A percentile compares a stretch with the other conserved stretches of the same genome.
Conservation (phyloP, 441 rosid species). For the Populus trichocarpa region DNA sequence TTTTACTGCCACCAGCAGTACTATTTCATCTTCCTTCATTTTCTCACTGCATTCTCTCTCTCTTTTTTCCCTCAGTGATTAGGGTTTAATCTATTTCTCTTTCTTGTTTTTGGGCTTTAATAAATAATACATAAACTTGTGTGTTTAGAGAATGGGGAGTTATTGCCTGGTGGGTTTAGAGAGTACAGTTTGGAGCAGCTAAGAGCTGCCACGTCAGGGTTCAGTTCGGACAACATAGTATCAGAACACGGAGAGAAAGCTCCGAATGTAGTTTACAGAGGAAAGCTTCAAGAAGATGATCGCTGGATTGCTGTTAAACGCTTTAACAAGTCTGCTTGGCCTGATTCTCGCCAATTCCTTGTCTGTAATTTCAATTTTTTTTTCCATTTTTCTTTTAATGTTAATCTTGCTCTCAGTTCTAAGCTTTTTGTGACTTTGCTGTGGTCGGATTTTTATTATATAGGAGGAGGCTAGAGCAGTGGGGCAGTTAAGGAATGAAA, state of each 20-base stretch:
- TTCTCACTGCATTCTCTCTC: neutral
- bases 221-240: slow-evolving; percentile 68
- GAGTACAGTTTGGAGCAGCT: slow-evolving; percentile 81
- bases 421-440: slow-evolving; percentile 16
- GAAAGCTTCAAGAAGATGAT: slow-evolving; percentile 57
- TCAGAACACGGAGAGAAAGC: slow-evolving; percentile 92
- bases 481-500: slow-evolving; percentile 77
- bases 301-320: slow-evolving; percentile 80
- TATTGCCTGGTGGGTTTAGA: slow-evolving; percentile 56
- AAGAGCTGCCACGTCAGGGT: slow-evolving; percentile 73
- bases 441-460: slow-evolving; percentile 4
- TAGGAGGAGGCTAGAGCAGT: slow-evolving; percentile 92
- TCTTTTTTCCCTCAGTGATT: neutral
- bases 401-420: neutral
- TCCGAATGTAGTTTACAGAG: slow-evolving; percentile 88
- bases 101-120: slow-evolving; percentile 6
- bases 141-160: slow-evolving; percentile 58
- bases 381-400: neutral
- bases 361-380: slow-evolving; percentile 23
- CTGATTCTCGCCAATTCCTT: slow-evolving; percentile 91
- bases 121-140: neutral
- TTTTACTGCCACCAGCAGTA: neutral
- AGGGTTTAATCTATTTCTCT: neutral
- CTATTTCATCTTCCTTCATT: slow-evolving; percentile 26
- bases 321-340: slow-evolving; percentile 89